Evolutionary conservation across 108 stramenopile genomes (phyloP).

Genomic region (Aureococcus anophagefferens): DNA sequence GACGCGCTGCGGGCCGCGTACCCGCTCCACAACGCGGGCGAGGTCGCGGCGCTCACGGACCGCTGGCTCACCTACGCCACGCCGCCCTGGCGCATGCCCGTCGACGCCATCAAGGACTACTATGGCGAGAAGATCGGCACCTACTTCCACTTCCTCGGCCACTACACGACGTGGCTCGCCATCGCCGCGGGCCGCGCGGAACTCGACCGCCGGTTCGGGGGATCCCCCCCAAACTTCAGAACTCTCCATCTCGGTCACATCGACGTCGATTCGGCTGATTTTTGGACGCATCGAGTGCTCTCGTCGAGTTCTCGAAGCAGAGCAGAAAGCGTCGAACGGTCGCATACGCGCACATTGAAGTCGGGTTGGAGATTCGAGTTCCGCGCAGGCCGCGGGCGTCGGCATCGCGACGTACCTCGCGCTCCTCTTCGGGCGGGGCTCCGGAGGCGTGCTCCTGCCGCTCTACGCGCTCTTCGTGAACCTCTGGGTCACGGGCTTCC

Average conservation of each 20-base stretch:
- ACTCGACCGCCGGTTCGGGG: too few species aligned
- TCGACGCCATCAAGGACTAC: constrained; percentile 35
- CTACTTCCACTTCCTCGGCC: constrained; percentile 33
- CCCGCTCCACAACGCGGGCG: constrained; percentile 34
- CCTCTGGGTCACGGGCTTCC: constrained; percentile 32
- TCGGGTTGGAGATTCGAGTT: too few species aligned
- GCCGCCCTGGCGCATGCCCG: constrained; percentile 5
- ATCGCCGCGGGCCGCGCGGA: too few species aligned
- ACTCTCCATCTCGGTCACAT: too few species aligned
- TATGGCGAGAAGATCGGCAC: constrained; percentile 42
- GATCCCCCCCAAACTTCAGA: too few species aligned
- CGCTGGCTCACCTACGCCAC: constrained; percentile 17
- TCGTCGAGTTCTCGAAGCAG: too few species aligned
- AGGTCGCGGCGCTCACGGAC: constrained; percentile 19
- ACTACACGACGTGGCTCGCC: constrained; percentile 29
- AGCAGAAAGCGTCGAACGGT: too few species aligned
- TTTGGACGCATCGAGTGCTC: too few species aligned
- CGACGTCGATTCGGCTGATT: too few species aligned
- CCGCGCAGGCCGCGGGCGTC: too few species aligned
- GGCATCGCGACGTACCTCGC: constrained; percentile 25
- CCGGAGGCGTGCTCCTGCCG: constrained; percentile 11
- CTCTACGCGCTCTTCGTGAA: constrained; percentile 26
- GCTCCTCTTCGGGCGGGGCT: constrained; percentile 12
- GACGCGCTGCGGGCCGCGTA: constrained; percentile 25
- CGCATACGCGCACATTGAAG: too few species aligned